Evolutionary conservation across 2,329 filamentous ascomycete species (phyloP).

Genomic region (Decorospora gaudefroyi): DNA sequence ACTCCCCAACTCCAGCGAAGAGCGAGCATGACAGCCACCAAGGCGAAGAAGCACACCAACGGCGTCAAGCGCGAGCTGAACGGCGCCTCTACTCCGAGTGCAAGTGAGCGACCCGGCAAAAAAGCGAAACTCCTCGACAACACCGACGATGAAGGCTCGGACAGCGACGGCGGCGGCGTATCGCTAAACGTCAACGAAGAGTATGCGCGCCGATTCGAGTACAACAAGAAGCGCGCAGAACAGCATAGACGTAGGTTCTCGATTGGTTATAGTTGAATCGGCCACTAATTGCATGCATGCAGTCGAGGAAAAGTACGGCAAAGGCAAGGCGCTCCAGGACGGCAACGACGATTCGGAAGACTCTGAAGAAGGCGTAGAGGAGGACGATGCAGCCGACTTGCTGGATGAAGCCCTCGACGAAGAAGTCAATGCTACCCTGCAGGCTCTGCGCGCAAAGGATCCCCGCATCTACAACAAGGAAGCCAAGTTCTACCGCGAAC

Average conservation of each 20-base stretch:
- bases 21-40: constrained; percentile 33
- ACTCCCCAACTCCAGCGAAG: constrained; percentile 4
- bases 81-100: constrained; percentile 25
- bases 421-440: constrained; percentile 82
- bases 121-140: constrained; percentile 47
- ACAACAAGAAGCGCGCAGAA: constrained; percentile 97
- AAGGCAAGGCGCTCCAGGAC: constrained; percentile 45
- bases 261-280: too few relatives aligned
- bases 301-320: constrained; percentile 89
- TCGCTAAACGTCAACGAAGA: constrained; percentile 83
- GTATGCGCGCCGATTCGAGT: constrained; percentile 85
- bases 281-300: constrained; percentile 24
- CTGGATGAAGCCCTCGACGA: constrained; percentile 83
- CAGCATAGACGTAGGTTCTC: constrained; percentile 68
- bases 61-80: constrained; percentile 32
- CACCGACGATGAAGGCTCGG: constrained; percentile 39
- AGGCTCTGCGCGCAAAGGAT: constrained; percentile 88
- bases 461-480: constrained; percentile 85
- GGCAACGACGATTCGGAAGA: constrained; percentile 57
- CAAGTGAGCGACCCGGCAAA: constrained; percentile 37
- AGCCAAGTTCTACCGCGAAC: constrained; percentile 74
- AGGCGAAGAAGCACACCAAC: constrained; percentile 31
- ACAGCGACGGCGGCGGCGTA: constrained; percentile 32
- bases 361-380: constrained; percentile 67
- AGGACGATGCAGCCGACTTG: constrained; percentile 88